phyloP scores from a whole-genome alignment of 768 basidiomycete genomes.

The Termitomyces sp. region DNA sequence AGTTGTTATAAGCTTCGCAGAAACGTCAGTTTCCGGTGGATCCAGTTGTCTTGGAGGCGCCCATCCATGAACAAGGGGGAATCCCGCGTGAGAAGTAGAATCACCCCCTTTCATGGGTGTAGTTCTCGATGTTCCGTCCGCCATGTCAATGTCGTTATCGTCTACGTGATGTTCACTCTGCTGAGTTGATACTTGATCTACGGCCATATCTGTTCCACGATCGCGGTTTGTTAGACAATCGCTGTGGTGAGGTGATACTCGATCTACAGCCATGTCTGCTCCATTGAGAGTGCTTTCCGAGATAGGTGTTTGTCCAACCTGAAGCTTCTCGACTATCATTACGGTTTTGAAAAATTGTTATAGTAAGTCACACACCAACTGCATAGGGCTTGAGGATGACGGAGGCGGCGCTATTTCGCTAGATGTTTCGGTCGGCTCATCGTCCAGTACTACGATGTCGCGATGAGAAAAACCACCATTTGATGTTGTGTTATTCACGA shows the following conservation, averaged over 20 bases:
- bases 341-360: not conserved
- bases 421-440: not conserved
- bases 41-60: not conserved
- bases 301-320: not conserved
- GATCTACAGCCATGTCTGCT: not conserved
- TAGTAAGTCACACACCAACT: not conserved
- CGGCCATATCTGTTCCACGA: not conserved
- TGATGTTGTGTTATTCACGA: not conserved
- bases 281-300: not conserved
- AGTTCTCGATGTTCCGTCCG: not conserved
- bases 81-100: not conserved
- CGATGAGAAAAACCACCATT: not conserved
- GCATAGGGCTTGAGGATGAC: not conserved
- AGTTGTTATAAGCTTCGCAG: not conserved
- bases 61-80: not conserved
- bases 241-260: not conserved
- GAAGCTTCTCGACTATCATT: not conserved
- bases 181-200: not conserved
- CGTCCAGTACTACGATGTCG: constrained; percentile 1
- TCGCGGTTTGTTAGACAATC: not conserved
- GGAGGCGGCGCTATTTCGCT: not conserved
- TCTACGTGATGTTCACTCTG: not conserved
- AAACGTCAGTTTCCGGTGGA: not conserved
- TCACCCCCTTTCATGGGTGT: not conserved
- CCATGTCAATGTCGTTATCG: not conserved